Evolutionary conservation across 2,329 filamentous ascomycete genomes (phyloP).

Genomic region (Exophiala sp.): DNA sequence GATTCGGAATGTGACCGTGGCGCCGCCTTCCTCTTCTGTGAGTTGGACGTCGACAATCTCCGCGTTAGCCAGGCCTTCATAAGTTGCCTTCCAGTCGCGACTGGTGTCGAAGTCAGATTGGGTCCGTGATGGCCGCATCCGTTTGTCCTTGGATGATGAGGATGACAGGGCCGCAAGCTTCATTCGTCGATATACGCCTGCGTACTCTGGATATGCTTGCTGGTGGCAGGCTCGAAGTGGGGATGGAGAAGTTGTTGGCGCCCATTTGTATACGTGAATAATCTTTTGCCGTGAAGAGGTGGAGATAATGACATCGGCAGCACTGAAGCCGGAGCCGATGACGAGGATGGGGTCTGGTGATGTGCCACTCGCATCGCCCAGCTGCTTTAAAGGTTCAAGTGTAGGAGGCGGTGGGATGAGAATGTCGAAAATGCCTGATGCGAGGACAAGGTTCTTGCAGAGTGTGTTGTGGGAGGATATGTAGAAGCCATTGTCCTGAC

Average conservation of each 20-base stretch:
- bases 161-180: slow-evolving; percentile 46
- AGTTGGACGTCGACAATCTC: slow-evolving; percentile 42
- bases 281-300: slow-evolving; percentile 49
- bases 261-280: slow-evolving; percentile 60
- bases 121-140: slow-evolving; percentile 29
- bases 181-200: slow-evolving; percentile 58
- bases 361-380: slow-evolving; percentile 23
- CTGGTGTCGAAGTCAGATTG: slow-evolving; percentile 44
- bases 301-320: slow-evolving; percentile 59
- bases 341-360: slow-evolving; percentile 49
- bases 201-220: slow-evolving; percentile 61
- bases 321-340: slow-evolving; percentile 60
- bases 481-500: slow-evolving; percentile 47
- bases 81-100: slow-evolving; percentile 49
- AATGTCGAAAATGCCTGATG: slow-evolving; percentile 58
- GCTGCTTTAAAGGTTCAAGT: slow-evolving; percentile 44
- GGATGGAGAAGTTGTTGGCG: slow-evolving; percentile 53
- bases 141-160: slow-evolving; percentile 24
- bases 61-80: slow-evolving; percentile 56
- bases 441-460: slow-evolving; percentile 57
- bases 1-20: slow-evolving; percentile 43
- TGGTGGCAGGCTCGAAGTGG: slow-evolving; percentile 58
- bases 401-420: slow-evolving; percentile 50
- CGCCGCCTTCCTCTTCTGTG: slow-evolving; percentile 27
- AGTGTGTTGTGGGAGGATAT: slow-evolving; percentile 50